These are phyloP conservation scores for Fusarium sp. DNA, from an alignment of 2,329 filamentous ascomycete genomes.

Conservation along the genomic window DNA sequence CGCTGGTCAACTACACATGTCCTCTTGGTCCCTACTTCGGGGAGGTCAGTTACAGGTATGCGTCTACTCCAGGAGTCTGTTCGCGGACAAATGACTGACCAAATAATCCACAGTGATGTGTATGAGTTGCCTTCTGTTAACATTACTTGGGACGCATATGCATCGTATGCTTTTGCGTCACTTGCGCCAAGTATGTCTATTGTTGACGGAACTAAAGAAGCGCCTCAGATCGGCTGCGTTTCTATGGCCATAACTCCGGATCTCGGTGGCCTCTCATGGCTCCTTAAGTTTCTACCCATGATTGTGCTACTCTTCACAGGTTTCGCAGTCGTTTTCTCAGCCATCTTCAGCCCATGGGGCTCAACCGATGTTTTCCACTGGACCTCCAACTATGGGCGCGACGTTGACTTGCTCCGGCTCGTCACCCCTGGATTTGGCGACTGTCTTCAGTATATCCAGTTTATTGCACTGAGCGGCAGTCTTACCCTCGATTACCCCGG, in stretches of 20 bases:
- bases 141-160: conserved; percentile 78
- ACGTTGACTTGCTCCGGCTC: conserved; percentile 88
- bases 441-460: conserved; percentile 97
- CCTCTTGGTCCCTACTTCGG: conserved; percentile 81
- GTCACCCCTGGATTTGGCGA: conserved; percentile 97
- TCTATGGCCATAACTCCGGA: conserved; percentile 86
- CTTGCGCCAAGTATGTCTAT: conserved; percentile 80
- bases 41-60: conserved; percentile 53
- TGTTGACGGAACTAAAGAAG: conserved; percentile 75
- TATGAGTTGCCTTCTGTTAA: conserved; percentile 76
- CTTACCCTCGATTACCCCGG: conserved; percentile 91
- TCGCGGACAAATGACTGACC: conserved; percentile 15
- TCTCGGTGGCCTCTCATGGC: conserved; percentile 76
- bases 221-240: conserved; percentile 80
- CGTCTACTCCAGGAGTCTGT: neutral
- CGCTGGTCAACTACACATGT: conserved; percentile 72
- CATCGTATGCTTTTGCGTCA: conserved; percentile 88
- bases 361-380: conserved; percentile 90
- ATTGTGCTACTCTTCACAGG: conserved; percentile 83
- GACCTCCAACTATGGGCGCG: conserved; percentile 97
- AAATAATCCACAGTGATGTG: conserved; percentile 46
- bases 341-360: conserved; percentile 94
- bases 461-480: conserved; percentile 87
- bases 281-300: conserved; percentile 81
- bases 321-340: conserved; percentile 84